Evolutionary conservation across 192 early-diverging fungal genomes (phyloP), one percentile per base, ranked within the genome.

Genomic region (Spinellus fusiger): DNA sequence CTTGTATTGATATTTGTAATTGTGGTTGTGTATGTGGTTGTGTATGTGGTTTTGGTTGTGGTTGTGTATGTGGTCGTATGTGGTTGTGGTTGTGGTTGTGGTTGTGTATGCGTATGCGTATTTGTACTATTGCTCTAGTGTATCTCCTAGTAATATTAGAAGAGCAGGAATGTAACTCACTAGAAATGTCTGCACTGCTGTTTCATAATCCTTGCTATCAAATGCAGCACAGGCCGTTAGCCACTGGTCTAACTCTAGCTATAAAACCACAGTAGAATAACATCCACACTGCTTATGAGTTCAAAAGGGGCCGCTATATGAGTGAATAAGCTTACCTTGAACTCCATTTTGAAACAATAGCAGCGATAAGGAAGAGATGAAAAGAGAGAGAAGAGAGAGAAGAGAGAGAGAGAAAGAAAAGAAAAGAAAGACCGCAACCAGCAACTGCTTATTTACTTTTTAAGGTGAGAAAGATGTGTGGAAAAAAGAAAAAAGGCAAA

Each of bases 221-320:
- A 88, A 95, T 10, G 84, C 81, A 62, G 78, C 77, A 50, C 87
- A 81, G 5, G 87, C 93, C 49, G 80, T 78, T 64, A 82, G 78
- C 93, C 93, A 95, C 65, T 89, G 86, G 59, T 89, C 84, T 31
- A 95, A 76, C 68, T 95, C 89, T 54, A 80, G 80, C 89, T 90
- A 63, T 28, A 29, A 38, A 18, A 51, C 18, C 9, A 35, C 8
- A 31, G 15, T 31, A 4, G 10, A 37, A 32, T 44, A 38, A 50
- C 38, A 40, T 61, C 49, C 33, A 40, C 29, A 27, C 3, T 35
- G 35, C 10, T 29, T 27, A 10, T 38, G 18, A 34, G 18, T 16
- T 37, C 29, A 31, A 55, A 32, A 22, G 35, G n/a, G 20, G 28
- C 28, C 53, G 31, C 23, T 35, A 12, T 20, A 49, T 6, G 33